These are phyloP conservation scores for Mycena sp. DNA, from an alignment of 1,284 basidiomycete species.

Conservation along the genomic window DNA sequence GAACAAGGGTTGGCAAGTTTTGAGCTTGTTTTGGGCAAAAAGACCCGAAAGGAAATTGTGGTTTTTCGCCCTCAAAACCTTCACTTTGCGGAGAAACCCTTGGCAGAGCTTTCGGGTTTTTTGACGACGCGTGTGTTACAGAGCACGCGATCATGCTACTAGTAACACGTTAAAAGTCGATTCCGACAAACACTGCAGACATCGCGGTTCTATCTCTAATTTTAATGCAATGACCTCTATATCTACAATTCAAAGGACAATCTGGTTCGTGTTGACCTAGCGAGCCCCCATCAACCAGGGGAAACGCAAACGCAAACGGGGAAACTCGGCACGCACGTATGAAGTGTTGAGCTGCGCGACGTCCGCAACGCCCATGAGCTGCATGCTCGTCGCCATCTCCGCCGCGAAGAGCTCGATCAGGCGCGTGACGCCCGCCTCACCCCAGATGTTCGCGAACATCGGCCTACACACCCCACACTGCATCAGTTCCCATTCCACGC, in stretches of 20 bases:
- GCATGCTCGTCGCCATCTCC: constrained; percentile 34
- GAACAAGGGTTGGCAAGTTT: too few relatives aligned
- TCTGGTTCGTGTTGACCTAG: constrained; percentile 24
- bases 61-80: too few relatives aligned
- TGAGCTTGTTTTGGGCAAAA: too few relatives aligned
- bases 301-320: not conserved
- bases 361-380: constrained; percentile 37
- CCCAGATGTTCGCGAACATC: constrained; percentile 42
- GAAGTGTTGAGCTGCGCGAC: constrained; percentile 32
- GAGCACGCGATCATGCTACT: too few relatives aligned
- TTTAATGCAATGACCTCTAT: too few relatives aligned
- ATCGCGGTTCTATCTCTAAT: too few relatives aligned
- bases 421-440: constrained; percentile 38
- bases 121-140: too few relatives aligned
- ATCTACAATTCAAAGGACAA: constrained; percentile 15
- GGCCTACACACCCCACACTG: constrained; percentile 17
- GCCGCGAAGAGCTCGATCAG: constrained; percentile 33
- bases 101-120: too few relatives aligned
- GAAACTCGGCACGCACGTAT: constrained; percentile 28
- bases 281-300: not conserved
- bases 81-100: too few relatives aligned
- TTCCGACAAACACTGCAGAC: too few relatives aligned
- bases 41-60: too few relatives aligned
- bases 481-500: not conserved
- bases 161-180: too few relatives aligned